A percentile compares a stretch with the other conserved stretches of the same genome.
Evolutionary conservation across 352 stramenopile species (phyloP).

Genomic region (Phytophthora podocarpi): DNA sequence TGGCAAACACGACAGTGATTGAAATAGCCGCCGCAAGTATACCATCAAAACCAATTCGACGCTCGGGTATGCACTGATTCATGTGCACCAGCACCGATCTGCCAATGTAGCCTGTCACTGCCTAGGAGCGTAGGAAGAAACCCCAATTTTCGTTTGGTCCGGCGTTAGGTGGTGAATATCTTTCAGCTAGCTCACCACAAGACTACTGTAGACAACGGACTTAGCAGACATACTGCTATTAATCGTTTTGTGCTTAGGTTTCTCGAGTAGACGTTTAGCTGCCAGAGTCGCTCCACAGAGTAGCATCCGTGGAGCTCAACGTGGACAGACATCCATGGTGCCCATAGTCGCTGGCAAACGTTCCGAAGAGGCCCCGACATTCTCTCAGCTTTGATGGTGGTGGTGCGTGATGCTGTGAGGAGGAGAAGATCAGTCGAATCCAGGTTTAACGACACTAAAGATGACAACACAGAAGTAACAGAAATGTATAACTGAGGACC

Average conservation of each 20-base stretch:
- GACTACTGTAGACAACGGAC: constrained; percentile 15
- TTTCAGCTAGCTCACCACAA: constrained; percentile 15
- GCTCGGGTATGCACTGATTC: no score
- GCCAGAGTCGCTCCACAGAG: constrained; percentile 19
- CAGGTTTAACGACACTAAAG: no score
- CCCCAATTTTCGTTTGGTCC: constrained; percentile 12
- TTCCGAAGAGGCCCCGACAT: neutral
- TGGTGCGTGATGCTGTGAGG: no score
- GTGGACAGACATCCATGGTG: constrained; percentile 9
- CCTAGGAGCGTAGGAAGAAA: constrained; percentile 12
- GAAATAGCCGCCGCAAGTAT: neutral
- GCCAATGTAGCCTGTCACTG: constrained; percentile 1
- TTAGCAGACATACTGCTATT: constrained; percentile 10
- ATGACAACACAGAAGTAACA: no score
- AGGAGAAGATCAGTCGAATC: no score
- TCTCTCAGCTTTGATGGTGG: no score
- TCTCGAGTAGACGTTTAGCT: constrained; percentile 3
- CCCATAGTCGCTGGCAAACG: neutral
- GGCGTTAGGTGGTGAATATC: constrained; percentile 4
- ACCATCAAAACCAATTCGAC: neutral
- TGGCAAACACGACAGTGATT: neutral
- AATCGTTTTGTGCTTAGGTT: neutral
- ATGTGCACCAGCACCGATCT: constrained; percentile 4
- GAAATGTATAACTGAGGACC: no score
- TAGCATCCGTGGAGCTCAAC: constrained; percentile 35